Base-by-base conservation (phyloP, 2,329 filamentous ascomycete genomes). In the Conoideocrella luteorostrata region DNA sequence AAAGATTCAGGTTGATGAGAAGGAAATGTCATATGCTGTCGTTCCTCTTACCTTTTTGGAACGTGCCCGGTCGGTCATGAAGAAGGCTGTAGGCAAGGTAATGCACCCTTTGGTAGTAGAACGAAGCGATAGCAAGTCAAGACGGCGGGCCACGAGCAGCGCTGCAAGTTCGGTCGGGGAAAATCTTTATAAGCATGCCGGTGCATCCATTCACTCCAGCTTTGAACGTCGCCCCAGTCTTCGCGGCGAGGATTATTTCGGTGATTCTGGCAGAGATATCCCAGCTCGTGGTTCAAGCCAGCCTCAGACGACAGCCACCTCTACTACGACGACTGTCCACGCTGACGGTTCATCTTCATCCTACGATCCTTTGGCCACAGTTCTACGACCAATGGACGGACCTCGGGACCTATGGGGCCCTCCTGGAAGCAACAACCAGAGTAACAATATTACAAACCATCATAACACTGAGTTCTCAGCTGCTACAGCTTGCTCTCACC, bases 1-100 rank as follows among this genome's bases (percentile, higher is more conserved):
- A 59, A 88, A 82, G 64, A 97, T 98, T 55, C 84, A 96, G 61
- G 88, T 97, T 38, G 90, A 95, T 47, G 88, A 88, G 52, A 82
- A 82, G 57, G 93, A 98, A 65, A 81, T 98, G 56, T 90, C 88
- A 36, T 80, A 82, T 44, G 93, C 93, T 45, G 93, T 98, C 44
- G 84, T 95, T 13, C 90, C 90, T 28, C 80, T 96, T 40, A 90
- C 85, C 7, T 81, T 96, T 49, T 74, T 97, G 17, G 88, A 95
- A 58, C 83, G 88, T 26, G 86, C 93, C 39, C 80, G 82, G 37
- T 94, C 86, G 11, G 86, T 81, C 30, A 77, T 94, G 39, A 83
- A 82, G 64, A 84, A 84, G 57, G 72, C 77, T 4, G 69, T 82
- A 5, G 76, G 71, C 44, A 83, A 82, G 60, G 75, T 84, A 41